Percentiles rank a stretch among this genome's conserved stretches.
phyloP scores from a whole-genome alignment of 257 asterid genomes.

The Verbena officinalis region DNA sequence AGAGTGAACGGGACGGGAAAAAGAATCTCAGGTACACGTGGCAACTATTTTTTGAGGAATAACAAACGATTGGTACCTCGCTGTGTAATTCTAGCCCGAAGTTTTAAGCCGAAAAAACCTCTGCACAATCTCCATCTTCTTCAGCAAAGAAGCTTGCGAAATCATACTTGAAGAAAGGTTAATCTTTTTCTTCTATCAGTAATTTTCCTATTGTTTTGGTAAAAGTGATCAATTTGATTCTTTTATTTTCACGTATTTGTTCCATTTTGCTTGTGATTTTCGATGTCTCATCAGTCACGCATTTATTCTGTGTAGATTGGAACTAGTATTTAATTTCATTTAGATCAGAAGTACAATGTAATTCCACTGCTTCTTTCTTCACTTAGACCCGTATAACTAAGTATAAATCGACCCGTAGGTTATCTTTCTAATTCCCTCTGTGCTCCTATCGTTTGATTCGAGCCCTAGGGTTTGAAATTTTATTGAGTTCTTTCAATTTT shows the following conservation, averaged over 20 bases:
- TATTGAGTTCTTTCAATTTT: background rate
- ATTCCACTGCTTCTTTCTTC: background rate
- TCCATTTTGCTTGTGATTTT: background rate
- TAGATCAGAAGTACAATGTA: too few species aligned
- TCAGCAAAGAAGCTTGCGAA: background rate
- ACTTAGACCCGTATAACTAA: too few species aligned
- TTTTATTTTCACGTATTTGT: background rate
- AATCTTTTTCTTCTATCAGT: slow-evolving; percentile 2
- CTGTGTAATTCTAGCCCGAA: background rate
- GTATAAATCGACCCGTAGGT: too few species aligned
- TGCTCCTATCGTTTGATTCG: background rate
- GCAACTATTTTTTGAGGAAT: background rate
- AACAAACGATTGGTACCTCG: slow-evolving; percentile 1
- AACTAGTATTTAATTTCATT: background rate
- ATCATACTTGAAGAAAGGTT: slow-evolving; percentile 5
- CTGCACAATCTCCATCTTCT: slow-evolving; percentile 9
- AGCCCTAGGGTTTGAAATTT: slow-evolving; percentile 8
- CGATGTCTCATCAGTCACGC: background rate
- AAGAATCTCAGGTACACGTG: background rate
- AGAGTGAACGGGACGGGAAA: background rate
- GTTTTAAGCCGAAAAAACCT: background rate
- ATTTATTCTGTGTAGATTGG: background rate
- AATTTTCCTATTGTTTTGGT: background rate
- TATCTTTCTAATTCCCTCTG: too few species aligned
- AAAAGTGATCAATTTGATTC: background rate